Evolutionary conservation across 345 rosid genomes (phyloP).

Genomic region (Lumnitzera racemosa): DNA sequence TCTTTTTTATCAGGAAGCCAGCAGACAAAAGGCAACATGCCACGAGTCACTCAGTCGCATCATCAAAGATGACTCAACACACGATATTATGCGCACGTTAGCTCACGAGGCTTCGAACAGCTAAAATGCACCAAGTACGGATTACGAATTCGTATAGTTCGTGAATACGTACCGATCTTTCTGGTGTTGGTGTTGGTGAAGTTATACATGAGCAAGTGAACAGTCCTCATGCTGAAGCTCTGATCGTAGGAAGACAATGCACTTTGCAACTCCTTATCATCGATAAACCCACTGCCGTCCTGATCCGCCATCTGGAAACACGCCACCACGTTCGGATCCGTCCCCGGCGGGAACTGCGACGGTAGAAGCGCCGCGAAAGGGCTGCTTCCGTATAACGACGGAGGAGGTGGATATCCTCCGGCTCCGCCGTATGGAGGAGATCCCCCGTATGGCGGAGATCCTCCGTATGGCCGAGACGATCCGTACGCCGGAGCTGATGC

Average conservation of each 20-base stretch:
- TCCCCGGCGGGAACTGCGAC: constrained; percentile 74
- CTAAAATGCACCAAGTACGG: too few relatives aligned
- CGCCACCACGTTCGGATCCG: constrained; percentile 77
- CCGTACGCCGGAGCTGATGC: neutral
- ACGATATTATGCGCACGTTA: too few relatives aligned
- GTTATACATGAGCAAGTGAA: constrained; percentile 74
- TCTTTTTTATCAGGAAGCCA: too few relatives aligned
- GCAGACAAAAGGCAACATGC: too few relatives aligned
- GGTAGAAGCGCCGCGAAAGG: constrained; percentile 71
- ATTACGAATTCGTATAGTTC: too few relatives aligned
- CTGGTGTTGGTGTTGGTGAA: constrained; percentile 69
- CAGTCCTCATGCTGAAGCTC: constrained; percentile 85
- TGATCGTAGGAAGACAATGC: constrained; percentile 76
- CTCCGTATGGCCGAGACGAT: neutral
- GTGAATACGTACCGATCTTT: constrained; percentile 52
- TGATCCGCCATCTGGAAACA: constrained; percentile 82
- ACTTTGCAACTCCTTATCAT: constrained; percentile 80
- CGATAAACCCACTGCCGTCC: constrained; percentile 83
- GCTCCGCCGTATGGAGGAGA: constrained; percentile 6
- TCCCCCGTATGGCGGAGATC: constrained; percentile 6
- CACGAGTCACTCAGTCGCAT: too few relatives aligned
- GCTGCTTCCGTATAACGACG: constrained; percentile 32
- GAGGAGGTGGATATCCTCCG: constrained; percentile 13
- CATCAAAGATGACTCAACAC: too few relatives aligned
- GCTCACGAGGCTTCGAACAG: too few relatives aligned